Evolutionary conservation across 495 filamentous ascomycete species (phyloP).

Genomic region (Aspergillus homomorphus): DNA sequence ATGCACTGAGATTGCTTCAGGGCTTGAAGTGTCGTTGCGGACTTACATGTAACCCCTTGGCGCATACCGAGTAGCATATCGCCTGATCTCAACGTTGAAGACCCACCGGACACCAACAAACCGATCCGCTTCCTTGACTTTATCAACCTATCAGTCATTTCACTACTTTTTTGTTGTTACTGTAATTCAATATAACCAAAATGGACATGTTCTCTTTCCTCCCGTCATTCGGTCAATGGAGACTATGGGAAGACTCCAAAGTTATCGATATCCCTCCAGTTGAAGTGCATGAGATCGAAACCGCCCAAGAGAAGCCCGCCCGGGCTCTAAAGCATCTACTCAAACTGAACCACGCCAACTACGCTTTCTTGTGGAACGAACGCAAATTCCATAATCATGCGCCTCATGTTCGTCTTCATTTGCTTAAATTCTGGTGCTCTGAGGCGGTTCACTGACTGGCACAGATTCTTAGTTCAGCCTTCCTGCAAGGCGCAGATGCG

Average conservation of each 20-base stretch:
- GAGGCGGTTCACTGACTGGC: slow-evolving; percentile 2
- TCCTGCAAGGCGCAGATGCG: slow-evolving; percentile 71
- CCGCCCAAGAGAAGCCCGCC: slow-evolving; percentile 68
- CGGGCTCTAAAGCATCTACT: slow-evolving; percentile 86
- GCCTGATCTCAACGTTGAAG: slow-evolving; percentile 8
- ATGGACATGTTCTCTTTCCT: slow-evolving; percentile 33
- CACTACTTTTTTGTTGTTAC: not conserved
- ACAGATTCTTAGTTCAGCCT: slow-evolving; percentile 74
- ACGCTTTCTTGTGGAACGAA: slow-evolving; percentile 76
- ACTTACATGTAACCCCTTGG: not conserved
- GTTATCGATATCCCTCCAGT: slow-evolving; percentile 66
- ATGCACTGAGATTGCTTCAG: not conserved
- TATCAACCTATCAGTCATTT: not conserved
- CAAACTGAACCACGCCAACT: slow-evolving; percentile 85
- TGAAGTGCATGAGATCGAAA: slow-evolving; percentile 74
- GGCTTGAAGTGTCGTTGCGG: not conserved
- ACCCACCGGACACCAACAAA: slow-evolving; percentile 1
- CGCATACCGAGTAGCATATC: not conserved
- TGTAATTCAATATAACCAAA: not conserved
- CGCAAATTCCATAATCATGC: slow-evolving; percentile 83
- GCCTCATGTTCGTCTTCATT: slow-evolving; percentile 57
- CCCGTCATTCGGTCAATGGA: slow-evolving; percentile 21
- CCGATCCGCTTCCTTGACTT: not conserved
- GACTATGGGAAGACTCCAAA: slow-evolving; percentile 24
- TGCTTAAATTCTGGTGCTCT: not conserved